These are phyloP conservation scores for Barnettozyma siamensis DNA, from an alignment of 805 yeast species.

Conservation along the genomic window DNA sequence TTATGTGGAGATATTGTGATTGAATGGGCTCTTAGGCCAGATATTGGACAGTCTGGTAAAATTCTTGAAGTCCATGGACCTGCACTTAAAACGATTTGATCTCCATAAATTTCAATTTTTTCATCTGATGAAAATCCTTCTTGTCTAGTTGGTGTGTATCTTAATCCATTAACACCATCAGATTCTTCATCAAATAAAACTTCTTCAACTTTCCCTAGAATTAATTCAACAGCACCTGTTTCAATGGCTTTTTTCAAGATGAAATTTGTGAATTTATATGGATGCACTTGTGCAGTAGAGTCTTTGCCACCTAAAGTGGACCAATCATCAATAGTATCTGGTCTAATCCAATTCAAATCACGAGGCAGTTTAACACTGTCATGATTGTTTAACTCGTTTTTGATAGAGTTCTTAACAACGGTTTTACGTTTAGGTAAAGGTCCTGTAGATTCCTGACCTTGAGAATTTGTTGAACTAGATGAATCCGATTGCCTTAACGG, in stretches of 20 bases:
- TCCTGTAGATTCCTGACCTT: conserved; percentile 10
- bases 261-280: conserved; percentile 86
- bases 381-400: conserved; percentile 17
- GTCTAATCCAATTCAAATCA: conserved; percentile 73
- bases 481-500: conserved; percentile 12
- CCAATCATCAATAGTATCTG: conserved; percentile 62
- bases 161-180: conserved; percentile 67
- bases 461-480: neutral
- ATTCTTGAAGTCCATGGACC: conserved; percentile 98
- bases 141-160: conserved; percentile 40
- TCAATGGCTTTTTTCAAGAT: conserved; percentile 75
- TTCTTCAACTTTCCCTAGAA: conserved; percentile 78
- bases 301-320: conserved; percentile 76
- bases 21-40: conserved; percentile 92
- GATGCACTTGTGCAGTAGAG: conserved; percentile 95
- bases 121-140: conserved; percentile 22
- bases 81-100: conserved; percentile 75
- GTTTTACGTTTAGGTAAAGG: conserved; percentile 31
- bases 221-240: conserved; percentile 74
- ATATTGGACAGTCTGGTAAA: conserved; percentile 88
- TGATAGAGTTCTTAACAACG: conserved; percentile 30
- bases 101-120: conserved; percentile 50
- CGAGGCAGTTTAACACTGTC: conserved; percentile 40
- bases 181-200: conserved; percentile 54
- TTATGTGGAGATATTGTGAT: conserved; percentile 81